Base-by-base conservation (phyloP, 2,329 filamentous ascomycete genomes). In the Neonectria faginata region DNA sequence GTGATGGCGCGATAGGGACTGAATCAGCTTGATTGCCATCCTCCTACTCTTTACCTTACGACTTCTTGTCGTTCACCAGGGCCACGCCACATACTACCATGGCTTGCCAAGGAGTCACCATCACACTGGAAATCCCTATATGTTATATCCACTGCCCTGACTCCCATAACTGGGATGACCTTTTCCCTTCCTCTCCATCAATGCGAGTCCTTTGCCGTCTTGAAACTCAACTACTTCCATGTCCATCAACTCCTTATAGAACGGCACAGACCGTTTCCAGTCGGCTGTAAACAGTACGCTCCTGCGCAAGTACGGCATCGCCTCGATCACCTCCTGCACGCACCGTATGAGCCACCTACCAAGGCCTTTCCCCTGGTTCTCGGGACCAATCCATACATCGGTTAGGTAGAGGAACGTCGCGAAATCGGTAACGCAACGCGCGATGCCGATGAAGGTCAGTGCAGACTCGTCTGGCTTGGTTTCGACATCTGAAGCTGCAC, bases 401-500 rank as follows among this genome's bases (percentile, higher is more conserved):
- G 89, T 89, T 12, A 80, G 57, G 29, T 90, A 92, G 2, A 84
- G 85, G 68, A 91, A 88, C 0, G 89, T 90, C 10, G 85, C 81
- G 63, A 83, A 83, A 73, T 92, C 91, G 0, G 90, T 92, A 52
- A 92, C 78, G 6, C 89, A 75, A 16, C 90, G 72, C 2, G 75
- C 72, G 29, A 80, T 68, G 3, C 78, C 78, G 2, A 79, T 64
- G 12, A 79, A 60, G 12, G 66, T 54, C 31, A 60, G 44, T 4
- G 55, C 45, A 20, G 58, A 39, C 12, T 51, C 14, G 31, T 20
- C 18, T 27, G 61, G 20, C n/a, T 10, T 18, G 52, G 16, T 11
- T 31, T 9, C 10, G n/a, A 11, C 16, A 10, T 31, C 47, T 18
- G 47, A 50, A 50, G 47, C 29, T 11, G 27, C 16, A 6, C 8